These are phyloP conservation scores for Trichoderma sp. DNA, from an alignment of 2,329 filamentous ascomycete species.

Conservation along the genomic window DNA sequence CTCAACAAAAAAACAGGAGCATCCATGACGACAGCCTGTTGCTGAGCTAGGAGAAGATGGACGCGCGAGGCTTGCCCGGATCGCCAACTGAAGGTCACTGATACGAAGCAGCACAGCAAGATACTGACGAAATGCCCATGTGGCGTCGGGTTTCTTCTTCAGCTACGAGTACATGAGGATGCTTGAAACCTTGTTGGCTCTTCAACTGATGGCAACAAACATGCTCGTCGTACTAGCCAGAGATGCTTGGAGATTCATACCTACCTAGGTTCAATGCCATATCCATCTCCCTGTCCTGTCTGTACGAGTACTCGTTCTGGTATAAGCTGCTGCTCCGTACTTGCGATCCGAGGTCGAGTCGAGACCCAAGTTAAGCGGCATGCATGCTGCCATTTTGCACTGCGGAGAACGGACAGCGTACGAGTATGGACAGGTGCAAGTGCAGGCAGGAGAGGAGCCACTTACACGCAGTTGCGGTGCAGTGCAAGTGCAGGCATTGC, in stretches of 20 bases:
- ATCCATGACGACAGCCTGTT: slow-evolving; percentile 13
- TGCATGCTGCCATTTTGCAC: not conserved
- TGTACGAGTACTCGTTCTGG: not conserved
- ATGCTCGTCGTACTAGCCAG: not conserved
- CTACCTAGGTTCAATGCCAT: not conserved
- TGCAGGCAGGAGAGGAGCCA: not conserved
- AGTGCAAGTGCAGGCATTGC: not conserved
- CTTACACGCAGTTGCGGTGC: not conserved
- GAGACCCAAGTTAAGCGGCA: not conserved
- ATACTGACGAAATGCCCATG: not conserved
- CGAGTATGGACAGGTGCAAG: not conserved
- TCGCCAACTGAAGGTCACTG: not conserved
- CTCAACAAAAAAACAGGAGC: not conserved
- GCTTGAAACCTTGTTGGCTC: not conserved
- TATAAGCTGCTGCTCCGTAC: not conserved
- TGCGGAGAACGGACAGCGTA: not conserved
- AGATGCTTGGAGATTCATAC: not conserved
- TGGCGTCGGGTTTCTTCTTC: not conserved
- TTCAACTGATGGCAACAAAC: not conserved
- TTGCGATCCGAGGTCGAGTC: not conserved
- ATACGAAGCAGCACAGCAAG: not conserved
- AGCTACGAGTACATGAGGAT: not conserved
- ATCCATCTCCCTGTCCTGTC: not conserved
- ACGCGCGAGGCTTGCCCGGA: slow-evolving; percentile 1
- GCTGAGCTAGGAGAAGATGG: slow-evolving; percentile 11